phyloP scores from a whole-genome alignment of 2,329 filamentous ascomycete species.

The Plenodomus tracheiphilus region DNA sequence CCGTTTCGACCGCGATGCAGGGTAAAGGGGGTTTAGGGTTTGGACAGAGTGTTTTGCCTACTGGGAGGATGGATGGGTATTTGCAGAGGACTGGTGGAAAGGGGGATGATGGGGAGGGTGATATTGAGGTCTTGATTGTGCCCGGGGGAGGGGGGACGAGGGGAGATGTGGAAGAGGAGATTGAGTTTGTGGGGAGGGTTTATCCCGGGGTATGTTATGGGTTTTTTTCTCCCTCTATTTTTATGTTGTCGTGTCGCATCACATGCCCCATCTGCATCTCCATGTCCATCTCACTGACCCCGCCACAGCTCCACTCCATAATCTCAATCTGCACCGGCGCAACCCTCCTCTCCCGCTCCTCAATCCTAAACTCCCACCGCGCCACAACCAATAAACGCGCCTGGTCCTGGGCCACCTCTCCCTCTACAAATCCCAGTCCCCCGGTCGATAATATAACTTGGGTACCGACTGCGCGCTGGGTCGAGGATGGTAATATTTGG shows the following conservation, averaged over 20 bases:
- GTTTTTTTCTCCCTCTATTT: slow-evolving; percentile 19
- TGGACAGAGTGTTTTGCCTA: slow-evolving; percentile 50
- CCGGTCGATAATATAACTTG: no score
- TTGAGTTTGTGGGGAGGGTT: slow-evolving; percentile 53
- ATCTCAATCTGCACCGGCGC: slow-evolving; percentile 70
- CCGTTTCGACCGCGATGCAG: slow-evolving; percentile 30
- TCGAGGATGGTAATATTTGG: slow-evolving; percentile 68
- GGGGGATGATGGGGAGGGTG: slow-evolving; percentile 9
- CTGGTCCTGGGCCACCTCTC: slow-evolving; percentile 54
- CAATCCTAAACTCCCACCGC: slow-evolving; percentile 61
- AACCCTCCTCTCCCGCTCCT: slow-evolving; percentile 60
- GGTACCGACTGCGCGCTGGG: slow-evolving; percentile 65
- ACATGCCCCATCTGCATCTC: background rate
- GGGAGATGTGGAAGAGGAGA: slow-evolving; percentile 37
- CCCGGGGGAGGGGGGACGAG: slow-evolving; percentile 63
- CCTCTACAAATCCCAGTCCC: slow-evolving; percentile 52
- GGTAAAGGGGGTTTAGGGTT: slow-evolving; percentile 21
- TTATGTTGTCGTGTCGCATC: no score
- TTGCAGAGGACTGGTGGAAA: slow-evolving; percentile 42
- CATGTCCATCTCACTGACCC: background rate
- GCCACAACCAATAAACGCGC: slow-evolving; percentile 69
- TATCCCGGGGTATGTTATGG: slow-evolving; percentile 50
- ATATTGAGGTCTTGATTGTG: slow-evolving; percentile 65
- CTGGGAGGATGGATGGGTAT: slow-evolving; percentile 57
- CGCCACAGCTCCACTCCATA: slow-evolving; percentile 50